phyloP scores from a whole-genome alignment of 2,329 filamentous ascomycete species.

The Parascedosporium putredinis region DNA sequence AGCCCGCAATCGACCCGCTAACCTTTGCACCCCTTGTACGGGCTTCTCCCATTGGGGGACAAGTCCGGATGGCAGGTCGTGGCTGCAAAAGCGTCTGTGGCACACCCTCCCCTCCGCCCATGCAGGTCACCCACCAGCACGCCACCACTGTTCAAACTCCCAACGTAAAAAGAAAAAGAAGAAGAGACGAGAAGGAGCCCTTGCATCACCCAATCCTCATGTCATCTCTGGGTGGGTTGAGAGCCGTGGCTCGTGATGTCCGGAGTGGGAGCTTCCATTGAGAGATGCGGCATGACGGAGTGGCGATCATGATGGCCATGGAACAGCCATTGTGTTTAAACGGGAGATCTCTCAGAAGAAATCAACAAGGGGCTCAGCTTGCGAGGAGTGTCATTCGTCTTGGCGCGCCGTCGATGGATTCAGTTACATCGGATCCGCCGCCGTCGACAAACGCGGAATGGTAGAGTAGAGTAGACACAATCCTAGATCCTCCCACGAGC shows the following conservation, averaged over 20 bases:
- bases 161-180: too few relatives aligned
- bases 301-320: constrained; percentile 1
- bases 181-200: too few relatives aligned
- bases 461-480: too few relatives aligned
- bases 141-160: too few relatives aligned
- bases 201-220: too few relatives aligned
- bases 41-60: neutral
- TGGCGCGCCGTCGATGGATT: too few relatives aligned
- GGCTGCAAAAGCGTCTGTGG: neutral
- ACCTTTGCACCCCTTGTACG: neutral
- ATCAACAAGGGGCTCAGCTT: neutral
- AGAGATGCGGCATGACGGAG: neutral
- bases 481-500: too few relatives aligned
- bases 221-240: neutral
- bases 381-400: too few relatives aligned
- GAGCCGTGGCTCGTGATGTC: neutral
- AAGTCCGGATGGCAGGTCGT: constrained; percentile 1
- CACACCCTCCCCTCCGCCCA: neutral
- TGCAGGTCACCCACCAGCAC: too few relatives aligned
- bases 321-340: constrained; percentile 1
- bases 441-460: too few relatives aligned
- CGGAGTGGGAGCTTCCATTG: neutral
- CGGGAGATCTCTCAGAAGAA: neutral
- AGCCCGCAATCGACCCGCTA: neutral
- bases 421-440: too few relatives aligned